Evolutionary conservation across 495 filamentous ascomycete genomes (phyloP), one percentile per base, ranked within the genome.

Genomic region (Filosporella fistucella): DNA sequence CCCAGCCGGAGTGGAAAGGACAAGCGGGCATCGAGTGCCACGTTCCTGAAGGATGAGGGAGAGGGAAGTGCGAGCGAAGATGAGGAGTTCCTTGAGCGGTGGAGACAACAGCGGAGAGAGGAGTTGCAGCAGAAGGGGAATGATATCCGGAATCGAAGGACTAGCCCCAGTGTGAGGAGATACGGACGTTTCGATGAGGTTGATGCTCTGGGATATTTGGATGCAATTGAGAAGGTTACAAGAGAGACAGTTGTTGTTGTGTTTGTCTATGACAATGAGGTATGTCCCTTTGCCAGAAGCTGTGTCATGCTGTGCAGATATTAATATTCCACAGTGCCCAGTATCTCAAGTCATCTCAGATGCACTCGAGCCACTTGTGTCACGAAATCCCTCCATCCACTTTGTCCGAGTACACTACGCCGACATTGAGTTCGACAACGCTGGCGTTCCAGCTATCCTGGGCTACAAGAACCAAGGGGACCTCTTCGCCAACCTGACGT

Each of bases 391-490:
- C 21, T 71, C 81, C 23, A 81, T 85, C 30, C 87, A 86, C 53
- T 97, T 98, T 59, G 76, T 97, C 64, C 93, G 91, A 64, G 77
- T 97, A 24, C 87, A 95, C 66, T 86, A 88, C 61, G 81, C 86
- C 45, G 94, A 95, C 50, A 91, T 95, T 23, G 94, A 97, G 64
- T 96, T 97, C 76, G 88, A 95, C 60, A 79, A 86, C 50, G 88
- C 89, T 45, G 81, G 86, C 46, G 87, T 93, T 0, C 93, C 93
- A 1, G 91, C 93, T 7, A 69, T 98, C 18, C 70, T 98, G 32
- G 91, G 86, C 1, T 98, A 98, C 69, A 81, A 82, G 30, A 84
- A 77, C 54, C 75, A 80, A 51, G 91, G 89, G 30, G 91, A 97
- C 45, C 79, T 95, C 50, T 93, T 97, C 56, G 85, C 86, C 37